Evolutionary conservation across 2,329 filamentous ascomycete genomes (phyloP).

Genomic region (Juglanconis oblonga): DNA sequence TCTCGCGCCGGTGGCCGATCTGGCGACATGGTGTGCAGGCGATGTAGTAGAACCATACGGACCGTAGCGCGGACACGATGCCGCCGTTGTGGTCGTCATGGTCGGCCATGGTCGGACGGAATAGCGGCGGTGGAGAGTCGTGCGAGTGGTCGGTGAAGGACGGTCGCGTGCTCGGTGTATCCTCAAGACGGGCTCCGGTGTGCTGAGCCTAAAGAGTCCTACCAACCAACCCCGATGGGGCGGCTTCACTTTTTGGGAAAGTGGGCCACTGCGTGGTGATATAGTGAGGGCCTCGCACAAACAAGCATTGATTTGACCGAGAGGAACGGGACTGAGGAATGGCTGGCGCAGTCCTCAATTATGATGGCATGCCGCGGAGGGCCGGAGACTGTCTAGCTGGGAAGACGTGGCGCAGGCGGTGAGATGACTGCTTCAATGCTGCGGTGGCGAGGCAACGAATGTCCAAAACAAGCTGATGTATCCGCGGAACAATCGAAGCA

Average conservation of each 20-base stretch:
- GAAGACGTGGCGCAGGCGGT: constrained; percentile 5
- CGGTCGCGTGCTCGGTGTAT: constrained; percentile 12
- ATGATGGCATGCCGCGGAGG: constrained; percentile 10
- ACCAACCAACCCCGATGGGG: constrained; percentile 14
- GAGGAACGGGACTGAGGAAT: constrained; percentile 1
- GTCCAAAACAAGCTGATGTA: not conserved
- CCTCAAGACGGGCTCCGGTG: not conserved
- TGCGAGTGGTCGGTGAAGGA: not conserved
- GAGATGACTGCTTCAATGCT: constrained; percentile 3
- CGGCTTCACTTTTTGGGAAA: constrained; percentile 4
- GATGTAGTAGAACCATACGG: constrained; percentile 73
- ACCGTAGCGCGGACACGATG: constrained; percentile 63
- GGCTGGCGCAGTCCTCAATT: not conserved
- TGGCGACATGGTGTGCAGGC: constrained; percentile 78
- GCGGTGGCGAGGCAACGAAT: too few species aligned
- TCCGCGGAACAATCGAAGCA: constrained; percentile 6
- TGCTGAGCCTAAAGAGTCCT: not conserved
- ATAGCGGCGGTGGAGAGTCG: not conserved
- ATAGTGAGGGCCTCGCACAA: not conserved
- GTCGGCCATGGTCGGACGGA: constrained; percentile 13
- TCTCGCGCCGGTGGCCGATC: constrained; percentile 65
- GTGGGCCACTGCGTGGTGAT: not conserved
- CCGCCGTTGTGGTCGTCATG: constrained; percentile 19
- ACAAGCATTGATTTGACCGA: constrained; percentile 4
- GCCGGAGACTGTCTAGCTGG: constrained; percentile 3